Evolutionary conservation across 2,329 filamentous ascomycete species (phyloP), one percentile per base, ranked within the genome.

Genomic region (Ophiostoma novo-ulmi): DNA sequence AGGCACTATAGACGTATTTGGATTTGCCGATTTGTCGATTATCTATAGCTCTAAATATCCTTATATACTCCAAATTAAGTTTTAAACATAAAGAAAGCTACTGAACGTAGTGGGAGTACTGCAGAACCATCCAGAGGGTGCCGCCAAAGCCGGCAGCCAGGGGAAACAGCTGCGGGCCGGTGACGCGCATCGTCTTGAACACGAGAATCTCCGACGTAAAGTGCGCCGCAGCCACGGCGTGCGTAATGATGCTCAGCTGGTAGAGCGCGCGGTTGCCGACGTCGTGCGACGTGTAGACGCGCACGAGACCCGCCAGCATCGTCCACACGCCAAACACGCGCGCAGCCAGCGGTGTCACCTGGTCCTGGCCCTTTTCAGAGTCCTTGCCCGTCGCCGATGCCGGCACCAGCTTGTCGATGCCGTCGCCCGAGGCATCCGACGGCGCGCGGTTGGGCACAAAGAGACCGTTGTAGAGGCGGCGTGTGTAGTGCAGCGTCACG

Each of bases 261-360:
- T 96, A 97, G 70, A 94, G 83, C 64, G 86, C 85, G 0, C 87
- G 86, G 72, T 92, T 85, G 74, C 88, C 83, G 73, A 97, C 87
- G 79, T 96, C 85, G 81, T 96, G 97, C 44, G 92, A 91, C 5
- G 92, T 92, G 77, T 96, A 96, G 74, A 93, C 82, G 69, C 94
- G 88, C 64, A 97, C 85, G 68, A 97, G 82, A 71, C 88, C 87
- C 6, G 91, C 89, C 71, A 97, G 83, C 71, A 94, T 85, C 0
- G 94, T 96, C 89, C 93, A 97, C 39, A 92, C 95, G 70, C 91
- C 93, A 79, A 97, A 97, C 26, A 92, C 88, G 74, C 92, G 89
- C 36, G 89, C 89, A 13, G 89, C 89, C 39, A 97, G 87, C 5
- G 90, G 88, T 6, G 91, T 94, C 70, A 92, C 87, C 79, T 88